phyloP scores from a whole-genome alignment of 2,329 filamentous ascomycete genomes.

The Arthrinium puccinioides region DNA sequence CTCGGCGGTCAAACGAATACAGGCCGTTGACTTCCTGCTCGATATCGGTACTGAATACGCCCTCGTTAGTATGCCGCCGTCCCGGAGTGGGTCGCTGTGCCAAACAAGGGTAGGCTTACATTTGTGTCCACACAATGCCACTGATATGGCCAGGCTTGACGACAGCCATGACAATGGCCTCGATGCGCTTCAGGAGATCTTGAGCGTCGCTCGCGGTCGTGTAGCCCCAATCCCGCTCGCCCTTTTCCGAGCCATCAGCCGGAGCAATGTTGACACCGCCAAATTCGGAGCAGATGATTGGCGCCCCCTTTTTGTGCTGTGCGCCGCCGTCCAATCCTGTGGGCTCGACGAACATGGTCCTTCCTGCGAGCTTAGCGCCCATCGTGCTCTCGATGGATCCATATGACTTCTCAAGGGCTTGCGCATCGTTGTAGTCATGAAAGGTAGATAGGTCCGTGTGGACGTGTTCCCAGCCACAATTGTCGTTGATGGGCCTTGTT shows the following conservation, averaged over 20 bases:
- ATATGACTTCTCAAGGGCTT: slow-evolving; percentile 48
- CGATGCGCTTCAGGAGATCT: slow-evolving; percentile 51
- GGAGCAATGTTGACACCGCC: slow-evolving; percentile 61
- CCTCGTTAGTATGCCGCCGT: too few species aligned
- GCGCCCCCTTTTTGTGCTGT: slow-evolving; percentile 44
- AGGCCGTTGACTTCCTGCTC: slow-evolving; percentile 64
- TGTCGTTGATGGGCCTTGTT: slow-evolving; percentile 60
- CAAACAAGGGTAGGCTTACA: slow-evolving; percentile 33
- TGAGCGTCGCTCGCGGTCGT: slow-evolving; percentile 55
- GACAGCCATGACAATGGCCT: slow-evolving; percentile 51
- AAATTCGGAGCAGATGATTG: slow-evolving; percentile 61
- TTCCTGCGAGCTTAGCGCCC: slow-evolving; percentile 37
- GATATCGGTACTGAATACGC: slow-evolving; percentile 39
- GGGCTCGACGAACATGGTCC: slow-evolving; percentile 46
- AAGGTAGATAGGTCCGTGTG: slow-evolving; percentile 58
- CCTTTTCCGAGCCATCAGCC: slow-evolving; percentile 26
- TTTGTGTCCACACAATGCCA: slow-evolving; percentile 60
- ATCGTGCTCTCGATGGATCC: slow-evolving; percentile 46
- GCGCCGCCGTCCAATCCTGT: slow-evolving; percentile 39
- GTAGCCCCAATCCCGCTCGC: slow-evolving; percentile 57
- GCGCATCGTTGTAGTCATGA: slow-evolving; percentile 58
- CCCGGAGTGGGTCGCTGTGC: too few species aligned
- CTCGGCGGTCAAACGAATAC: slow-evolving; percentile 53
- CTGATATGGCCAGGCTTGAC: slow-evolving; percentile 49
- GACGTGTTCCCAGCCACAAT: slow-evolving; percentile 67